Percentiles rank a stretch among this genome's conserved stretches.
Conservation (phyloP, 345 rosid genomes). For the Eucalyptus guilfoylei region DNA sequence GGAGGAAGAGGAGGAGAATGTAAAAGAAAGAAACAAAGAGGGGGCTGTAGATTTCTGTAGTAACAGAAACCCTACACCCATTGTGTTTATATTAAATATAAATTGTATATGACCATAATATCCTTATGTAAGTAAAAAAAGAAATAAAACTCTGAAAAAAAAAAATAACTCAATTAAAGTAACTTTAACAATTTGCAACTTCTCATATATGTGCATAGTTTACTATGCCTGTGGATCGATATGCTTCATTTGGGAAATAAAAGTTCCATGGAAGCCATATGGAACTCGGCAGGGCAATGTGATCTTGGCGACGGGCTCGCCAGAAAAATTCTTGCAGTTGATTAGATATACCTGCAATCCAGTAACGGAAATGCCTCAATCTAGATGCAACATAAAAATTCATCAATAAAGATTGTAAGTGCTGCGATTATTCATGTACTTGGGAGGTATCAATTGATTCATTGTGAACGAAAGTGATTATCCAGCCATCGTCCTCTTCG, state of each 20-base stretch:
- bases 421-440: neutral
- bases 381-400: neutral
- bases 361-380: neutral
- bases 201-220: neutral
- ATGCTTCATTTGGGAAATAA: neutral
- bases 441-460: constrained; percentile 22
- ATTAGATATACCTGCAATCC: constrained; percentile 15
- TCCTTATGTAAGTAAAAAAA: too few relatives aligned
- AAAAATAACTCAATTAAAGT: neutral
- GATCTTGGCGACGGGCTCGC: constrained; percentile 13
- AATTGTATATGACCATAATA: too few relatives aligned
- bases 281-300: constrained; percentile 25
- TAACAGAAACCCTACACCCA: rapidly evolving
- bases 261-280: constrained; percentile 33
- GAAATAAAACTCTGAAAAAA: too few relatives aligned
- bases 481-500: constrained; percentile 50
- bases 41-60: rapidly evolving
- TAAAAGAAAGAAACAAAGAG: too few relatives aligned
- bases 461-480: constrained; percentile 31
- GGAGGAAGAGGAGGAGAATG: too few relatives aligned
- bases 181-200: neutral
- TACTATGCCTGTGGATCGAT: neutral
- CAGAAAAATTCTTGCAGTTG: constrained; percentile 12
- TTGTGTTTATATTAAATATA: too few relatives aligned
- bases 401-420: neutral